Percentiles rank a stretch among this genome's conserved stretches.
These are phyloP conservation scores for Apiospora malaysiana DNA, from an alignment of 2,329 filamentous ascomycete species.

Conservation along the genomic window DNA sequence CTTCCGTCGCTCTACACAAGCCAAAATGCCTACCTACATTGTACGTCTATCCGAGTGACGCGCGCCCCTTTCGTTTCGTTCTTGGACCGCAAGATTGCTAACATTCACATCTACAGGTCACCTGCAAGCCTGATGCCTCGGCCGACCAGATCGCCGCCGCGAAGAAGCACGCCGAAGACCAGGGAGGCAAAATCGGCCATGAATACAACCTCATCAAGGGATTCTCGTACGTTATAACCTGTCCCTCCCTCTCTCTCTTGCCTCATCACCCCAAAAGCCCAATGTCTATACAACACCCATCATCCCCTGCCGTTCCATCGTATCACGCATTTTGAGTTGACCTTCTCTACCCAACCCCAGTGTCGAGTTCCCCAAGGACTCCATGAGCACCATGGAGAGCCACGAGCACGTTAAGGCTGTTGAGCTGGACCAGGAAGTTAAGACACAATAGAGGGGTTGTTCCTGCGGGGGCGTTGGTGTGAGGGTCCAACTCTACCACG, in stretches of 20 bases:
- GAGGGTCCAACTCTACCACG: conserved; percentile 15
- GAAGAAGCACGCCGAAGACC: conserved; percentile 74
- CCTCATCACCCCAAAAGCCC: conserved; percentile 9
- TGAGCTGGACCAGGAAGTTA: conserved; percentile 75
- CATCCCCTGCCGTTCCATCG: neutral
- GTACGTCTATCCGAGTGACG: conserved; percentile 42
- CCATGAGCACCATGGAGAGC: conserved; percentile 67
- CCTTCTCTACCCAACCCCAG: conserved; percentile 50
- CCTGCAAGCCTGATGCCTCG: conserved; percentile 74
- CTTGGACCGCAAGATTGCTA: neutral
- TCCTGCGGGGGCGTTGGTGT: conserved; percentile 14
- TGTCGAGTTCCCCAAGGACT: conserved; percentile 73
- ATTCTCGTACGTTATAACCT: conserved; percentile 75
- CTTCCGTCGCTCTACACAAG: neutral
- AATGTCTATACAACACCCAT: neutral
- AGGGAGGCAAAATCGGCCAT: conserved; percentile 83
- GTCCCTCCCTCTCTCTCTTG: neutral
- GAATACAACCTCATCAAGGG: conserved; percentile 90
- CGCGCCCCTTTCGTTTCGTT: neutral
- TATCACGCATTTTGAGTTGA: neutral
- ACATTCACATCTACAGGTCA: conserved; percentile 62
- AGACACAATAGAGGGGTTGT: conserved; percentile 66
- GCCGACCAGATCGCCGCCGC: conserved; percentile 71
- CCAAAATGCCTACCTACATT: conserved; percentile 63
- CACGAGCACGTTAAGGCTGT: conserved; percentile 76